A percentile compares a stretch with the other conserved stretches of the same genome.
These are phyloP conservation scores for Hordeum pubiflorum DNA, from an alignment of 202 grass and related monocot genomes.

Conservation along the genomic window DNA sequence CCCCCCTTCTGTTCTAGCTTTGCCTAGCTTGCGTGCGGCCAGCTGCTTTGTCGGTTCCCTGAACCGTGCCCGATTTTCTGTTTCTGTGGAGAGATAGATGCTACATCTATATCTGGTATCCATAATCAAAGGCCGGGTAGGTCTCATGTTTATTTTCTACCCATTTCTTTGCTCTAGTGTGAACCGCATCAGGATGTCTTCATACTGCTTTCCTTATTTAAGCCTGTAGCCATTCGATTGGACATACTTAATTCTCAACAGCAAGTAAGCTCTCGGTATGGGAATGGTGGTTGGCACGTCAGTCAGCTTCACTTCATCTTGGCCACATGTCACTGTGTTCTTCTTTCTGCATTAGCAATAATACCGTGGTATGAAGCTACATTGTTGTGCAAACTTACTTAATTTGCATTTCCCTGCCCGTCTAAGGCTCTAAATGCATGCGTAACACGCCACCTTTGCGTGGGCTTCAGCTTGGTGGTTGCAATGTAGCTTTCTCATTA, in stretches of 20 bases:
- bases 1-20: not conserved
- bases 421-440: not conserved
- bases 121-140: not conserved
- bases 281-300: slow-evolving; percentile 25
- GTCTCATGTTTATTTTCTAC: not conserved
- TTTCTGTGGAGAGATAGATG: not conserved
- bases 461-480: slow-evolving; percentile 17
- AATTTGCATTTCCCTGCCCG: not conserved
- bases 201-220: not conserved
- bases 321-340: slow-evolving; percentile 1
- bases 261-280: not conserved
- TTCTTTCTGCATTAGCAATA: not conserved
- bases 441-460: not conserved
- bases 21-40: not conserved
- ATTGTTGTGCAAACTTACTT: not conserved
- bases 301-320: slow-evolving; percentile 5
- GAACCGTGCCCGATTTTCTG: not conserved
- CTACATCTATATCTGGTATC: not conserved
- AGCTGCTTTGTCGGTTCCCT: not conserved
- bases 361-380: not conserved
- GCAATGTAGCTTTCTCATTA: slow-evolving; percentile 29
- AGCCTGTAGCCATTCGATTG: slow-evolving; percentile 1
- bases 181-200: not conserved
- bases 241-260: slow-evolving; percentile 21
- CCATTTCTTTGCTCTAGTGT: not conserved